Conservation (phyloP, 2,329 filamentous ascomycete species). For the Tolypocladium capitatum region DNA sequence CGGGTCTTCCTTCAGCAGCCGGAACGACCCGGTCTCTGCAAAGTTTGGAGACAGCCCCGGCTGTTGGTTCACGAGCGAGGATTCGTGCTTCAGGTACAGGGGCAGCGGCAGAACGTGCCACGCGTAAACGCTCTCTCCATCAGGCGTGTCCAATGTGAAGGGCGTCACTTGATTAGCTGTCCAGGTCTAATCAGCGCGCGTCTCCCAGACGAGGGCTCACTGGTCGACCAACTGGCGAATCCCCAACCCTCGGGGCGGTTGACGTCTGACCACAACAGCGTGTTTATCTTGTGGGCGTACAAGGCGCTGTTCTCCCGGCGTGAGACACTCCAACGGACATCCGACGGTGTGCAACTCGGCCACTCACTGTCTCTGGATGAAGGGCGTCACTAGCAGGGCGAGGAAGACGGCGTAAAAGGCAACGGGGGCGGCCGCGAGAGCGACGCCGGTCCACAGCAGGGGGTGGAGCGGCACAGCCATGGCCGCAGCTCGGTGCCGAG, state of each 20-base stretch:
- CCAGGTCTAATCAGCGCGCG: neutral
- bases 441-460: conserved; percentile 28
- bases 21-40: conserved; percentile 43
- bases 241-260: conserved; percentile 72
- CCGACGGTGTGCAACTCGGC: neutral
- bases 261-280: conserved; percentile 57
- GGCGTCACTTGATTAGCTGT: conserved; percentile 78
- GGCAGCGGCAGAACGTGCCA: conserved; percentile 83
- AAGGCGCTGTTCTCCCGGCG: conserved; percentile 43
- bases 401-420: conserved; percentile 55
- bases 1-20: conserved; percentile 48
- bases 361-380: conserved; percentile 67
- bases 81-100: conserved; percentile 61
- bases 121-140: conserved; percentile 67
- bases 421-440: conserved; percentile 44
- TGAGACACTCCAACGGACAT: conserved; percentile 4
- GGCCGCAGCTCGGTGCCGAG: neutral
- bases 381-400: conserved; percentile 51
- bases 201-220: neutral
- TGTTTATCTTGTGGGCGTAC: conserved; percentile 72
- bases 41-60: conserved; percentile 40
- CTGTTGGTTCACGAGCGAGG: conserved; percentile 38
- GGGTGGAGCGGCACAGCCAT: conserved; percentile 18
- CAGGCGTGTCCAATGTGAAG: conserved; percentile 62
- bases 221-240: conserved; percentile 52